These are phyloP conservation scores for Boletus subcaerulescens DNA, from an alignment of 768 basidiomycete genomes.

Conservation along the genomic window DNA sequence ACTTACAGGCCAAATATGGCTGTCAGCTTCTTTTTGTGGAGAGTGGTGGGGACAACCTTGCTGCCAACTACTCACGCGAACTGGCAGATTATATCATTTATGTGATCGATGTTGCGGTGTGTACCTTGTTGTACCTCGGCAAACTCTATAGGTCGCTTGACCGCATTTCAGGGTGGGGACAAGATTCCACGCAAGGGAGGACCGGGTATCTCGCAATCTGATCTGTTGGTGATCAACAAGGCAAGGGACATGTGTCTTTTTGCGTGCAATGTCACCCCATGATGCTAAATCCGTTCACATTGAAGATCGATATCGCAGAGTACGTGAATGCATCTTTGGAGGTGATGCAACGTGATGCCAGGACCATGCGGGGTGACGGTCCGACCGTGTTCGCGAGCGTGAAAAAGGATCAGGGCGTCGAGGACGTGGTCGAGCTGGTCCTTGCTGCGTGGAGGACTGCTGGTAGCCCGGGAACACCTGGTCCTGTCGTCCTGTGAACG, in stretches of 20 bases:
- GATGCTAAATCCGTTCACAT: background rate
- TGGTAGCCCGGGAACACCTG: conserved; percentile 65
- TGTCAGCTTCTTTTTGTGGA: conserved; percentile 94
- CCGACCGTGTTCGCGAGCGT: conserved; percentile 92
- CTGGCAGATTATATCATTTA: conserved; percentile 97
- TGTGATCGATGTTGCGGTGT: conserved; percentile 81
- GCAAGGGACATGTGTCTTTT: conserved; percentile 34
- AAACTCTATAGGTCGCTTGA: background rate
- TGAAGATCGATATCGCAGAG: conserved; percentile 87
- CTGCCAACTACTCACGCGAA: conserved; percentile 95
- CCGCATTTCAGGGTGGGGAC: conserved; percentile 78
- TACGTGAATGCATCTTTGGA: conserved; percentile 90
- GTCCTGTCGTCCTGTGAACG: conserved; percentile 29
- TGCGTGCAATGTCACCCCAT: background rate
- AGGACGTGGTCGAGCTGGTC: conserved; percentile 78
- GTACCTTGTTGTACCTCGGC: conserved; percentile 18
- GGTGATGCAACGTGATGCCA: conserved; percentile 93
- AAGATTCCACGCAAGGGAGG: conserved; percentile 99
- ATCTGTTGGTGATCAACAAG: conserved; percentile 94
- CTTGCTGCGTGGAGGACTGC: conserved; percentile 86
- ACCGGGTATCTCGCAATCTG: conserved; percentile 95
- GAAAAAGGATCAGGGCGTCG: conserved; percentile 71
- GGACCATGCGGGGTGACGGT: conserved; percentile 89
- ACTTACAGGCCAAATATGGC: conserved; percentile 84
- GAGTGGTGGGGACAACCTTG: conserved; percentile 95